A percentile compares a stretch with the other conserved stretches of the same genome.
Conservation (phyloP, 2,329 filamentous ascomycete species). For the Trichothecium sympodiale region DNA sequence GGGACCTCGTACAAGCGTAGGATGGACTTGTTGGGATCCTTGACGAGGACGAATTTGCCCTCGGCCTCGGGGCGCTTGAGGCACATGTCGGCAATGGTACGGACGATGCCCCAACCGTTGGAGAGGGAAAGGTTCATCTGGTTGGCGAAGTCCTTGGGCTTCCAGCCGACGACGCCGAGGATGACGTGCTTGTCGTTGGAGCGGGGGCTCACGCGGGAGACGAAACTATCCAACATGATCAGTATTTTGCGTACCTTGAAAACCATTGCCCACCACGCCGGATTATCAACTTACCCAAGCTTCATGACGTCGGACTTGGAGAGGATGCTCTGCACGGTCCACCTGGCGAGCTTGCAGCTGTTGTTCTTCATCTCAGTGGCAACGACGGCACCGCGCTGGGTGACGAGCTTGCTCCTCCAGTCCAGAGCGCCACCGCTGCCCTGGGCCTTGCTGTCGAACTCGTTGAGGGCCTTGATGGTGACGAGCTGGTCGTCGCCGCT, state of each 20-base stretch:
- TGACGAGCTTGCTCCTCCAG: slow-evolving; percentile 91
- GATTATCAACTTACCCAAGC: slow-evolving; percentile 59
- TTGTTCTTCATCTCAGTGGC: slow-evolving; percentile 99
- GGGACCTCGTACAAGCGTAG: slow-evolving; percentile 90
- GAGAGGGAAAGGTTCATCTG: slow-evolving; percentile 97
- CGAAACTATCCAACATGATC: slow-evolving; percentile 52
- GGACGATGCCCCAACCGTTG: slow-evolving; percentile 98
- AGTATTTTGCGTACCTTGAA: slow-evolving; percentile 16
- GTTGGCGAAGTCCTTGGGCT: slow-evolving; percentile 88
- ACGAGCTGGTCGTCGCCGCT: slow-evolving; percentile 85
- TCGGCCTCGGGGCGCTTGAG: slow-evolving; percentile 62
- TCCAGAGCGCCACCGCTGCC: slow-evolving; percentile 90
- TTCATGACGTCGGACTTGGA: slow-evolving; percentile 98
- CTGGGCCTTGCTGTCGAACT: slow-evolving; percentile 97
- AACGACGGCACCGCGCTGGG: slow-evolving; percentile 90
- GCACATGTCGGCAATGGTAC: slow-evolving; percentile 94
- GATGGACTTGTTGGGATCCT: slow-evolving; percentile 95
- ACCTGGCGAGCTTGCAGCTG: slow-evolving; percentile 93
- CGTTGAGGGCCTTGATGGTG: slow-evolving; percentile 92
- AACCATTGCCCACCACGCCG: too few species aligned
- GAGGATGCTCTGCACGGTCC: slow-evolving; percentile 94
- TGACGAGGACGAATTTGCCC: slow-evolving; percentile 70
- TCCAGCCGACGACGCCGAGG: slow-evolving; percentile 92
- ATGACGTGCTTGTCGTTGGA: slow-evolving; percentile 89
- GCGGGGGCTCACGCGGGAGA: slow-evolving; percentile 88